Conservation (phyloP, 2,329 filamentous ascomycete genomes). For the Paraphaeosphaeria sporulosa region DNA sequence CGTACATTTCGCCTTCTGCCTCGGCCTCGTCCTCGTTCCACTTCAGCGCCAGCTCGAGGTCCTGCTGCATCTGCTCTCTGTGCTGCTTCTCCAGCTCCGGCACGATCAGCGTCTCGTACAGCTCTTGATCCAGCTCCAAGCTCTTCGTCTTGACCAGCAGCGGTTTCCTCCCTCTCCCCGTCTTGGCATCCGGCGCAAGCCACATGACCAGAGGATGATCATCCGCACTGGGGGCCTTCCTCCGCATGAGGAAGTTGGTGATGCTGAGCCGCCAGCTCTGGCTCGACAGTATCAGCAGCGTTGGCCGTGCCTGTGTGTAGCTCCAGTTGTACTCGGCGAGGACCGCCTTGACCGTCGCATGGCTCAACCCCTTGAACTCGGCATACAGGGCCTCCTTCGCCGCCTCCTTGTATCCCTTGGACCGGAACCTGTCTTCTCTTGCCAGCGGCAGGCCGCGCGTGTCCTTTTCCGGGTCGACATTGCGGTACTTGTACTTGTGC, state of each 20-base stretch:
- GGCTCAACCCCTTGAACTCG: constrained; percentile 78
- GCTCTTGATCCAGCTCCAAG: constrained; percentile 60
- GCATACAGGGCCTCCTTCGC: constrained; percentile 72
- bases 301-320: constrained; percentile 75
- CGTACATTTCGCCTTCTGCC: constrained; percentile 59
- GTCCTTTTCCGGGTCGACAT: constrained; percentile 38
- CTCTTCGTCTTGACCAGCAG: constrained; percentile 72
- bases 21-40: constrained; percentile 60
- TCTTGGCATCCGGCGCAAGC: constrained; percentile 65
- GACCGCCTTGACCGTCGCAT: constrained; percentile 78
- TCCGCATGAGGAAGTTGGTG: constrained; percentile 72
- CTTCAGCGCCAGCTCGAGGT: constrained; percentile 52
- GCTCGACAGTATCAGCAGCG: constrained; percentile 71
- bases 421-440: constrained; percentile 72
- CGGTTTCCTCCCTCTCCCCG: constrained; percentile 64
- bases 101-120: constrained; percentile 54
- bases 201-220: constrained; percentile 68
- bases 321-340: constrained; percentile 82
- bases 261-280: constrained; percentile 82
- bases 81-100: constrained; percentile 51
- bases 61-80: constrained; percentile 49
- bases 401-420: constrained; percentile 71
- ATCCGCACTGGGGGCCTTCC: constrained; percentile 63
- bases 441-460: constrained; percentile 55
- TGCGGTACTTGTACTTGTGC: constrained; percentile 45